A percentile compares a stretch with the other conserved stretches of the same genome.
phyloP scores from a whole-genome alignment of 305 asterid genomes.

The Fraxinus sp. region DNA sequence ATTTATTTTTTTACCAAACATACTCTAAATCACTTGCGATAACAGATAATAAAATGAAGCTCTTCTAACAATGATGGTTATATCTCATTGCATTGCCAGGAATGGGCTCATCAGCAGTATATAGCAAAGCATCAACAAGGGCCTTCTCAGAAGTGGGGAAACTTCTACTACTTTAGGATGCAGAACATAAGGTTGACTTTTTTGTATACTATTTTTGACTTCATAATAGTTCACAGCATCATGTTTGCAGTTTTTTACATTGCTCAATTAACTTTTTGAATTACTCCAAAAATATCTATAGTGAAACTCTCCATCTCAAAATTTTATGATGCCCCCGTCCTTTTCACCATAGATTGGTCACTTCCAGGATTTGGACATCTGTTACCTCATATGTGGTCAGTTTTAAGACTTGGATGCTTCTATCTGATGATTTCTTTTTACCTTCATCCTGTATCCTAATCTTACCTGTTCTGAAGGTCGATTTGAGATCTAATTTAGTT shows the following conservation, averaged over 20 bases:
- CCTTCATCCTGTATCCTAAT: not conserved
- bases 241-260: not conserved
- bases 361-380: not conserved
- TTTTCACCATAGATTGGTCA: not conserved
- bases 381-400: not conserved
- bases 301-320: not conserved
- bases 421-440: not conserved
- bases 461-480: not conserved
- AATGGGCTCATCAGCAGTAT: conserved; percentile 92
- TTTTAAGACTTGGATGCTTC: not conserved
- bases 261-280: not conserved
- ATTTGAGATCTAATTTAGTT: not conserved
- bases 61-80: conserved; percentile 1
- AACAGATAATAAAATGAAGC: not conserved
- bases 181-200: conserved; percentile 76
- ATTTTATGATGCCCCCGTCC: not conserved
- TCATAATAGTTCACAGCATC: not conserved
- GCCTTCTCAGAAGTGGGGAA: conserved; percentile 99
- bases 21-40: not conserved
- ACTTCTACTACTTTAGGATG: conserved; percentile 92
- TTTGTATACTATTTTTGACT: not conserved
- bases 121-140: conserved; percentile 95
- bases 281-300: not conserved
- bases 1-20: not conserved
- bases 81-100: conserved; percentile 44